These are phyloP conservation scores for Ceratobasidium sp. DNA, from an alignment of 1,284 basidiomycete species.

Conservation along the genomic window DNA sequence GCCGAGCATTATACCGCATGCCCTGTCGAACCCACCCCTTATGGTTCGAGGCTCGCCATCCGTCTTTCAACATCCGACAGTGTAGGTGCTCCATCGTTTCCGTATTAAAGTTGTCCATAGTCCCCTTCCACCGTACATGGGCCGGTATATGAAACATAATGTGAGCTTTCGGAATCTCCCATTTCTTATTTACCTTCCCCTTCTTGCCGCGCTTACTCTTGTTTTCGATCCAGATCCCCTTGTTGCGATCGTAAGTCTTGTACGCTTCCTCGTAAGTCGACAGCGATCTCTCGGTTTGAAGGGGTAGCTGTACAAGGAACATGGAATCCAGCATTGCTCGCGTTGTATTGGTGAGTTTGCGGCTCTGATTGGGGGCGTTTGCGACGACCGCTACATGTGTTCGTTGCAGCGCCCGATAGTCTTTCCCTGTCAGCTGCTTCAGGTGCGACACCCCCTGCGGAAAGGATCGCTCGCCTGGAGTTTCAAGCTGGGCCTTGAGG, in stretches of 20 bases:
- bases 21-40: neutral
- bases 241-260: neutral
- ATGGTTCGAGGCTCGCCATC: neutral
- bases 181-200: neutral
- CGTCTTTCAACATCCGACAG: neutral
- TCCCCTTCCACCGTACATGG: neutral
- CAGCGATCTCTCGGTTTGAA: neutral
- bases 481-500: neutral
- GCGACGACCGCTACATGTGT: neutral
- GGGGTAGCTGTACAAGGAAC: neutral
- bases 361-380: neutral
- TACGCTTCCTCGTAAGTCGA: neutral
- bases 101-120: constrained; percentile 9
- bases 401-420: neutral
- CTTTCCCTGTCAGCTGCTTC: constrained; percentile 11
- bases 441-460: constrained; percentile 2
- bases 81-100: constrained; percentile 26
- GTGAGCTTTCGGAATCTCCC: neutral
- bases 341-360: neutral
- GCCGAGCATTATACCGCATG: neutral
- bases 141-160: neutral
- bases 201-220: neutral
- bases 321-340: constrained; percentile 2
- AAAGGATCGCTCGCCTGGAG: constrained; percentile 1
- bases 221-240: constrained; percentile 12